Evolutionary conservation across 805 yeast species (phyloP).

Genomic region (Zygotorulaspora danielsina): DNA sequence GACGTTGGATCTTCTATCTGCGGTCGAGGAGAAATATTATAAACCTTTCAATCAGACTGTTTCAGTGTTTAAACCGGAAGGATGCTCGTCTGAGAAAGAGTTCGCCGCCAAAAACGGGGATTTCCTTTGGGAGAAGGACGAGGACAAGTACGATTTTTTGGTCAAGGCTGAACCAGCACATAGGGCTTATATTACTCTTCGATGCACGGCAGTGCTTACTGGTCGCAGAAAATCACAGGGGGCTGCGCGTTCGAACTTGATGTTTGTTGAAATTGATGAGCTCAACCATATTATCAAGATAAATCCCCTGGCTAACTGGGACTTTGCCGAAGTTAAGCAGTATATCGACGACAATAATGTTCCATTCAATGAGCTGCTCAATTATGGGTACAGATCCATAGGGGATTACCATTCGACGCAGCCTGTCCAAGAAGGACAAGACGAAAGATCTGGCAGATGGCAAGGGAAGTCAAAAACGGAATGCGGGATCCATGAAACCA

Average conservation of each 20-base stretch:
- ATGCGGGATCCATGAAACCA: constrained; percentile 88
- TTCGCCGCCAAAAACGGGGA: constrained; percentile 70
- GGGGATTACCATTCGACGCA: constrained; percentile 95
- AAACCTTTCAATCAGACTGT: constrained; percentile 36
- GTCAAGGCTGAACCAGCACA: constrained; percentile 92
- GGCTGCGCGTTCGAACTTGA: constrained; percentile 66
- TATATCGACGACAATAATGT: constrained; percentile 70
- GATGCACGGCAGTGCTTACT: constrained; percentile 81
- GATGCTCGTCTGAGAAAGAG: constrained; percentile 51
- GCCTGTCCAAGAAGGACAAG: constrained; percentile 88
- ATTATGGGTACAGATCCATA: constrained; percentile 82
- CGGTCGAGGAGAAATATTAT: constrained; percentile 52
- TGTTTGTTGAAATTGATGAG: constrained; percentile 72
- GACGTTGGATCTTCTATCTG: constrained; percentile 67
- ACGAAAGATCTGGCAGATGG: constrained; percentile 97
- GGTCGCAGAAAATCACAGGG: constrained; percentile 92
- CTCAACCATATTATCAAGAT: constrained; percentile 71
- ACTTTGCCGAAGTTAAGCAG: constrained; percentile 60
- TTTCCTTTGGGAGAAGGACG: constrained; percentile 78
- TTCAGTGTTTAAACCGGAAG: constrained; percentile 65
- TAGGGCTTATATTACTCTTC: constrained; percentile 70
- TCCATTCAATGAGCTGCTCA: constrained; percentile 80
- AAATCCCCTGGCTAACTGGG: constrained; percentile 85
- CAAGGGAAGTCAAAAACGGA: constrained; percentile 88
- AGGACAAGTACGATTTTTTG: constrained; percentile 71